Base-by-base conservation (phyloP, 2,329 filamentous ascomycete genomes). In the Orbilia brochopaga region DNA sequence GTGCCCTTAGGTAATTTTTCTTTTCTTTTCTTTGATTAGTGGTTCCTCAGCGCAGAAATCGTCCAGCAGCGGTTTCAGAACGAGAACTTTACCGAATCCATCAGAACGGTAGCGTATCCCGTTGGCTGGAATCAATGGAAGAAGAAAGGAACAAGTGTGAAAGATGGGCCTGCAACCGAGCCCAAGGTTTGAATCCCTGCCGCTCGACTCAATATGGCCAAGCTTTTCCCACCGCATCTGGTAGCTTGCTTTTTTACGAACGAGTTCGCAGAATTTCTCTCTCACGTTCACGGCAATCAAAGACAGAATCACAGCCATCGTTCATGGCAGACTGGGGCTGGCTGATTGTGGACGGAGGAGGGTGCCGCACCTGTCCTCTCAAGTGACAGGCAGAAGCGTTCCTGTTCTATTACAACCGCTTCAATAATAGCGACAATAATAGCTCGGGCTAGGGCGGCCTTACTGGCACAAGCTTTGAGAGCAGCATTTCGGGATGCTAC, bases 41-140 rank as follows among this genome's bases (percentile, higher is more conserved):
- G 56, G 65, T 54, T 63, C 46, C 57, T 62, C 51, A 61, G 27
- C 57, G 57, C 46, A 54, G 54, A 37, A 65, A 48, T 57, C 21
- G 56, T 46, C 60, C 53, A 70, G 35, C 46, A 23, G 27, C 37
- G 48, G 53, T 63, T 63, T 54, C 50, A 63, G 57, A 70, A 64
- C 37, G 21, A 54, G 58, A 55, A 60, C 66, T 48, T 70, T 70
- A 70, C 66, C 66, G 59, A 70, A 70, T 70, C 66, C 66, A 70
- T 70, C 57, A 63, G 66, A 64, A 70, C 66, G 66, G 66, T 70
- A 70, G 66, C 66, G 66, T 70, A 70, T 70, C 66, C 66, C 66
- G 66, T 70, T 70, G 66, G 66, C 59, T 70, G 66, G 66, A 70
- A 70, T 64, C 66, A n/a, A 27, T 70, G 48, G 59, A 63, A 70